Percentiles rank a stretch among this genome's conserved stretches.
phyloP scores from a whole-genome alignment of 192 early-diverging fungal genomes.

The Diversispora epigaea region DNA sequence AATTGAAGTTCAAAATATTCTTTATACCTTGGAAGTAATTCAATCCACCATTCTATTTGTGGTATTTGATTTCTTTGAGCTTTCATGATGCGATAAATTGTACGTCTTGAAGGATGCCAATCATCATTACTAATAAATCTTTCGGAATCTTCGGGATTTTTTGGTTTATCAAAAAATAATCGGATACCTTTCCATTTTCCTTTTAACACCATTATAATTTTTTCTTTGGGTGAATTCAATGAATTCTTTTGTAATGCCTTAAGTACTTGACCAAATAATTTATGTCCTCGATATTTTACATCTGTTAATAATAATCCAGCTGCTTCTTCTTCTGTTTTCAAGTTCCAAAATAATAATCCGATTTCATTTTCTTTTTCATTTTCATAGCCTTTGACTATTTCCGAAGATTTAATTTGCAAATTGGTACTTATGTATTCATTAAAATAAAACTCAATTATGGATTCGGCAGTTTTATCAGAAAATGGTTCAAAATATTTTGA shows the following conservation, averaged over 20 bases:
- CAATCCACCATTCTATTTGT: conserved; percentile 10
- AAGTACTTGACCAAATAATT: conserved; percentile 27
- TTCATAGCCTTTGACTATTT: conserved; percentile 28
- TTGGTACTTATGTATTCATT: conserved; percentile 33
- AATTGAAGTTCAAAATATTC: no score
- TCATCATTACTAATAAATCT: conserved; percentile 18
- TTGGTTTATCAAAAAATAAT: conserved; percentile 38
- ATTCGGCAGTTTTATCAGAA: conserved; percentile 26
- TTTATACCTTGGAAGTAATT: no score
- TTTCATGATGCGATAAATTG: conserved; percentile 30
- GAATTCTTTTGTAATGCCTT: conserved; percentile 31
- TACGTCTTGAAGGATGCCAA: conserved; percentile 38
- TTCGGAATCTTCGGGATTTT: not conserved
- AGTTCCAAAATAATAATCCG: conserved; percentile 31
- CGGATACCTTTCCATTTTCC: conserved; percentile 35
- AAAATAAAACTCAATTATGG: conserved; percentile 31
- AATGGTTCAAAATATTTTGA: conserved; percentile 14
- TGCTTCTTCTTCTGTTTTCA: conserved; percentile 32
- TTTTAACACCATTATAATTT: conserved; percentile 40
- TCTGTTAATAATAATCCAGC: conserved; percentile 40
- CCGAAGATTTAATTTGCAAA: conserved; percentile 28
- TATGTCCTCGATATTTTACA: conserved; percentile 34
- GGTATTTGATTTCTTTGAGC: conserved; percentile 18
- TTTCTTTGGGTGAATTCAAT: conserved; percentile 34
- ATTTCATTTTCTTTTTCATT: conserved; percentile 29